phyloP scores from a whole-genome alignment of 2,329 filamentous ascomycete genomes.

The Celoporthe dispersa region DNA sequence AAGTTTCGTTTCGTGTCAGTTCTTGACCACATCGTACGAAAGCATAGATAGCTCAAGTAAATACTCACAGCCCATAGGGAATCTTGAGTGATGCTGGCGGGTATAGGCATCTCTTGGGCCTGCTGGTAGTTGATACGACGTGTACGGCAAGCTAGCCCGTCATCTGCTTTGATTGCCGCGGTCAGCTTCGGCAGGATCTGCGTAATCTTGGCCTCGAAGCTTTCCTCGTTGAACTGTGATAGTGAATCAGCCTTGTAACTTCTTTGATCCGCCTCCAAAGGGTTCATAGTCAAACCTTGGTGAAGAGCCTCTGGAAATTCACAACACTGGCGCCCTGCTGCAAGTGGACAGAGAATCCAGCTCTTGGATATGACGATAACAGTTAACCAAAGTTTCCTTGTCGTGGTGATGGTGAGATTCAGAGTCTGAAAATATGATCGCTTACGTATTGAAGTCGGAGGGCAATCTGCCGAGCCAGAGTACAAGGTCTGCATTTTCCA shows the following conservation, averaged over 20 bases:
- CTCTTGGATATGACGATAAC: not conserved
- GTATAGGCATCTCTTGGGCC: not conserved
- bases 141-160: constrained; percentile 10
- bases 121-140: not conserved
- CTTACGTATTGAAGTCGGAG: constrained; percentile 29
- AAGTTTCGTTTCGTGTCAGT: not conserved
- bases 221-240: constrained; percentile 28
- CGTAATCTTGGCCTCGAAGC: constrained; percentile 32
- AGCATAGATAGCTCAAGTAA: not conserved
- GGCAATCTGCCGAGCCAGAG: constrained; percentile 30
- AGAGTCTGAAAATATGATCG: not conserved
- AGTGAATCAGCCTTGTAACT: not conserved
- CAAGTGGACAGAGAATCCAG: not conserved
- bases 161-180: constrained; percentile 17
- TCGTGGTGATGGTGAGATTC: not conserved
- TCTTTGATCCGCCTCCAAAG: not conserved
- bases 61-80: not conserved
- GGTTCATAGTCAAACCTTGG: not conserved
- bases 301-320: not conserved
- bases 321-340: not conserved
- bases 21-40: not conserved
- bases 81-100: not conserved
- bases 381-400: not conserved
- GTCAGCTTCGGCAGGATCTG: constrained; percentile 28
- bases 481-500: constrained; percentile 28